Conservation (phyloP, 2,329 filamentous ascomycete species). For the Arthroderma sp. region DNA sequence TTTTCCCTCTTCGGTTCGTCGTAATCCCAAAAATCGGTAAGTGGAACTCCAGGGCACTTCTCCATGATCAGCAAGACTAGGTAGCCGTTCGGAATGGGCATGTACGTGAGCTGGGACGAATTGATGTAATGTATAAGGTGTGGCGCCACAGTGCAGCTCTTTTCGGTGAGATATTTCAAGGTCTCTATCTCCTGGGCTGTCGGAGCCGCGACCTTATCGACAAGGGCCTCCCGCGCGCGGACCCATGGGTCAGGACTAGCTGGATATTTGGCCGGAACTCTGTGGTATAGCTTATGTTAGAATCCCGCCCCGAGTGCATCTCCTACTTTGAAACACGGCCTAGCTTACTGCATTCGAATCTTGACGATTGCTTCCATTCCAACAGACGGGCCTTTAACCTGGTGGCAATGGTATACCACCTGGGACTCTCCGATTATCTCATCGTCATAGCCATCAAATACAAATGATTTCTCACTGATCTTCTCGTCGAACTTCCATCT, state of each 20-base stretch:
- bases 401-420: conserved; percentile 8
- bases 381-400: background rate
- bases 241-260: background rate
- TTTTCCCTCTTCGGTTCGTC: conserved; percentile 1
- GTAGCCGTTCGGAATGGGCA: conserved; percentile 9
- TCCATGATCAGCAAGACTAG: conserved; percentile 10
- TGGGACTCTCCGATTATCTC: background rate
- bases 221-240: background rate
- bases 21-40: conserved; percentile 7
- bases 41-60: conserved; percentile 7
- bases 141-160: conserved; percentile 3
- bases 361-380: conserved; percentile 10
- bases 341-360: conserved; percentile 10
- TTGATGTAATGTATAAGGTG: background rate
- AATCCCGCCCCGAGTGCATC: background rate
- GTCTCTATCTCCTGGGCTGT: background rate
- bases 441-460: background rate
- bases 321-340: background rate
- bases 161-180: background rate
- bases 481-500: background rate
- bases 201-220: background rate
- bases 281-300: background rate
- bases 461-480: background rate
- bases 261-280: background rate
- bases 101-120: background rate